Base-by-base conservation (phyloP, 805 yeast species). In the Sugiyamaella qingdaonensis region DNA sequence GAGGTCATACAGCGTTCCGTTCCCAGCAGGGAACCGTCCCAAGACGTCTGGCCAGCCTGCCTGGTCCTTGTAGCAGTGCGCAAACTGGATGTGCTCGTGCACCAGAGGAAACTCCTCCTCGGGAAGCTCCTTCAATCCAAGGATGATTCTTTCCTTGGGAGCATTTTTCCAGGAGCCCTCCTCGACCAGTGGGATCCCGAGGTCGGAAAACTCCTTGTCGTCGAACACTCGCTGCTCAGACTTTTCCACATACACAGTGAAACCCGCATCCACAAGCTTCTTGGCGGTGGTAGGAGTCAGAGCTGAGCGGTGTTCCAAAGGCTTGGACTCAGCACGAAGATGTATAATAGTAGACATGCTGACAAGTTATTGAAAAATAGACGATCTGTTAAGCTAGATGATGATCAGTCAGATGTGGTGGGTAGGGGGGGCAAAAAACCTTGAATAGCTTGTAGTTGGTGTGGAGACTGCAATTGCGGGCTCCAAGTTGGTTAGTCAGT, bases 61-160 rank as follows among this genome's bases (percentile, higher is more conserved):
- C 75, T 94, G 99, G 73, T 92, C 81, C 76, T 94, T 94, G 75
- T 94, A 94, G 75, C 99, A 94, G 73, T 94, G 99, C 43, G 99
- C 99, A 73, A 94, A 94, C 74, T 94, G 98, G 60, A 94, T 88
- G 72, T 94, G 99, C 70, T 91, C 96, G 69, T 94, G 98, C 49
- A 86, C 79, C 57, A 94, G 79, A 18, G 99, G 99, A 81, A 92
- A 94, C 31, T 82, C 77, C 58, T 82, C 83, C 72, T 91, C 97
- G 37, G 96, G 97, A 66, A 94, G 78, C 71, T 94, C 99, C 73
- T 94, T 94, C 74, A 94, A 82, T 0, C 99, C 99, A 62, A 88
- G 77, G 60, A 94, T 88, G 58, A 92, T 82, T 68, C 97, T 80
- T 63, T 92, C 95, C 57, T 77, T 76, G 58, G 99, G 98, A 34